Conservation (phyloP, 768 basidiomycete species). For the Lactarius hatsudake region DNA sequence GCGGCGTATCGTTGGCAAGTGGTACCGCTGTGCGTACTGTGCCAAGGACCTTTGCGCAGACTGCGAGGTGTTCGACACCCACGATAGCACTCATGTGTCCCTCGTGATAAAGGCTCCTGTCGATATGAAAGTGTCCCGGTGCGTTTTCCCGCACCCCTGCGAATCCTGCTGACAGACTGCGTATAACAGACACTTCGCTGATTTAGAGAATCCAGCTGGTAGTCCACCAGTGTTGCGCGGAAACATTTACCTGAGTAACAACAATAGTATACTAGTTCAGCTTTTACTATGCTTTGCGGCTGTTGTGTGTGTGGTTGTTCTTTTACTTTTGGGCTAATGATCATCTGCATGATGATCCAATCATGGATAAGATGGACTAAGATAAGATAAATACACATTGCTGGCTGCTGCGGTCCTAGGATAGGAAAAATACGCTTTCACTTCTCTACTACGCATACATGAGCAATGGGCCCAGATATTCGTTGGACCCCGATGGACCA, state of each 20-base stretch:
- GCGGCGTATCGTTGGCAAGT: conserved; percentile 76
- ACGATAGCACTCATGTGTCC: conserved; percentile 80
- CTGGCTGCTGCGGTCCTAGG: not conserved
- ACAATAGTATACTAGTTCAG: not conserved
- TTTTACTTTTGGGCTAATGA: not conserved
- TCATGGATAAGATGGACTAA: too few relatives aligned
- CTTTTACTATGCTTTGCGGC: not conserved
- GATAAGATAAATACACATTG: too few relatives aligned
- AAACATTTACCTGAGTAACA: conserved; percentile 12
- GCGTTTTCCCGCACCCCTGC: conserved; percentile 29
- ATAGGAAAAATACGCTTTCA: not conserved
- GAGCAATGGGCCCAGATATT: not conserved
- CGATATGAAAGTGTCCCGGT: conserved; percentile 72
- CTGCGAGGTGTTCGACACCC: conserved; percentile 79
- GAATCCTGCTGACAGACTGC: conserved; percentile 11
- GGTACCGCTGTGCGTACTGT: conserved; percentile 91
- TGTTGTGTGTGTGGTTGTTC: not conserved
- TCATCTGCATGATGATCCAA: too few relatives aligned
- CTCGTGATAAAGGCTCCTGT: conserved; percentile 84
- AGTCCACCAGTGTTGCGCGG: conserved; percentile 20
- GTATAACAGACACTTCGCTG: conserved; percentile 15
- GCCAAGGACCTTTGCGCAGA: conserved; percentile 80
- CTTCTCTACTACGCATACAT: conserved; percentile 11
- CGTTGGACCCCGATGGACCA: not conserved
- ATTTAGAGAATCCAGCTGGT: conserved; percentile 7